Base-by-base conservation (phyloP, 768 basidiomycete species). In the Leccinum disarticulatum region DNA sequence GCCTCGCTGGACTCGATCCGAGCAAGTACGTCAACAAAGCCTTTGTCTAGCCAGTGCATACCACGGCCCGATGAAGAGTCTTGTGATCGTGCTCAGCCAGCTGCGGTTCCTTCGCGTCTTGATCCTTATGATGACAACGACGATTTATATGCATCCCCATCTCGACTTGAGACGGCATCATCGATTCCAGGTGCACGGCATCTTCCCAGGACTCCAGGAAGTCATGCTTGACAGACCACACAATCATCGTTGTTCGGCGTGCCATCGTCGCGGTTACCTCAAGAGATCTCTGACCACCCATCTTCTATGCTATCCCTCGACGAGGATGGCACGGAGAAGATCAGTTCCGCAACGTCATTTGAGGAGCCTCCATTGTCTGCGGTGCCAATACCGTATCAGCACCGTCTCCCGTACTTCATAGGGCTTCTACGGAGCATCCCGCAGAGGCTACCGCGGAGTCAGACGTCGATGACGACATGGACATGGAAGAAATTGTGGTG, bases 101-200 rank as follows among this genome's bases (percentile, higher is more conserved):
- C 59, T 35, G 27, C 57, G 13, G 25, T 14, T 30, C 43, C 54
- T 15, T 36, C 54, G 4, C 62, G 8, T 43, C 36, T 49, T 43
- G 38, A 30, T 8, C n/a, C 55, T 19, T 48, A 66, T 30, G 61
- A 76, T 14, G 78, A 79, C 22, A 22, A 22, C 35, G 79, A 83
- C 8, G 82, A 85, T 53, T 71, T 83, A 19, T 79, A 80, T 25
- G 74, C 80, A 33, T 80, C 81, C 3, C 85, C 81, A 0, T 79
- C 79, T 25, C 79, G 86, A 19, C 73, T 90, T n/a, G 86, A 86
- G 64, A 87, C 87, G 1, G 85, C 81, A 1, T 71, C 90, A 30
- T 80, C 87, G 10, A 84, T 91, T 47, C 90, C 83, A n/a, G 86
- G 86, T 55, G 80, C 87, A 8, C 79, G 79, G 6, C 77, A 78